Evolutionary conservation across 441 rosid species (phyloP).

Genomic region (Pelargonium citronellum): DNA sequence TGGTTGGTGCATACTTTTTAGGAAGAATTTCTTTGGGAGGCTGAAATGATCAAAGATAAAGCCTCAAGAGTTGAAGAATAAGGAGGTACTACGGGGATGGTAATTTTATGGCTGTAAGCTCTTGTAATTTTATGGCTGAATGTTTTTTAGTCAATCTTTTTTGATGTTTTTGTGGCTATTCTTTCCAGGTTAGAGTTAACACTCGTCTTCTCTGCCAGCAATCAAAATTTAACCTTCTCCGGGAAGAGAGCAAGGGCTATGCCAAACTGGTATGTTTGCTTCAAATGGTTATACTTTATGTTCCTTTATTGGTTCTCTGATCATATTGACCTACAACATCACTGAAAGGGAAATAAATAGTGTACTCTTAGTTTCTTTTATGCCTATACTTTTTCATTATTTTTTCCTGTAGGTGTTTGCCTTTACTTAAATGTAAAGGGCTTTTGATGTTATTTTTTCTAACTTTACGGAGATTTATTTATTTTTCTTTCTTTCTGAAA

Average conservation of each 20-base stretch:
- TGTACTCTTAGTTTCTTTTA: too few species aligned
- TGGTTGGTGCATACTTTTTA: constrained; percentile 28
- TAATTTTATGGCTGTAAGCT: background rate
- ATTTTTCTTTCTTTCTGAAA: too few species aligned
- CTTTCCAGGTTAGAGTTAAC: constrained; percentile 89
- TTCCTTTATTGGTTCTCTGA: background rate
- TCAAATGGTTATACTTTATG: constrained; percentile 5
- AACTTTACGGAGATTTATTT: too few species aligned
- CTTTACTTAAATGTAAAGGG: too few species aligned
- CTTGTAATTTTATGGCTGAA: background rate
- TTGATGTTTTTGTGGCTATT: constrained; percentile 21
- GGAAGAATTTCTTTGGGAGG: constrained; percentile 99
- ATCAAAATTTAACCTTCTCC: constrained; percentile 94
- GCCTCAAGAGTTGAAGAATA: constrained; percentile 95
- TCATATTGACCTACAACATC: background rate
- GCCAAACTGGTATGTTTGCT: constrained; percentile 78
- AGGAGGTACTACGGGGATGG: constrained; percentile 64
- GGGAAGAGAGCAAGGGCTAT: constrained; percentile 99
- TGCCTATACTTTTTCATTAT: too few species aligned
- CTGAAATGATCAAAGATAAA: constrained; percentile 95
- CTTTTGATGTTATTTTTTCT: too few species aligned
- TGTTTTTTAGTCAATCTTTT: background rate
- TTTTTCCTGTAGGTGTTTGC: too few species aligned
- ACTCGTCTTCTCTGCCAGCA: constrained; percentile 99
- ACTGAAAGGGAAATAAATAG: too few species aligned